phyloP scores from a whole-genome alignment of 2,329 filamentous ascomycete genomes.

The Aureobasidium sp. region DNA sequence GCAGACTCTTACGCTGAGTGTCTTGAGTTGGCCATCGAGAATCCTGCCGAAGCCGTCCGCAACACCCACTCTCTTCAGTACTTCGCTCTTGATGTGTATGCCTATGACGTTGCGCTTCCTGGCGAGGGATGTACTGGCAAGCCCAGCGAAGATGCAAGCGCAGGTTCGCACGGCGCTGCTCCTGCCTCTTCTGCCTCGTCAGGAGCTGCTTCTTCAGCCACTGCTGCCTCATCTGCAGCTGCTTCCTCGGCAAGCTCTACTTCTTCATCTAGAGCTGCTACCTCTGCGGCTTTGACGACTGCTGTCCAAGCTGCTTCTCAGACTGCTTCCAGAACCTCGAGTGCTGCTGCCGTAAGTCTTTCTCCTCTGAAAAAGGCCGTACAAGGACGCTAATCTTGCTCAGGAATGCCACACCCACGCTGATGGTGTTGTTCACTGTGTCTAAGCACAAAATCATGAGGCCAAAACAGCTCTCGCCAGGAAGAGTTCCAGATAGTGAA shows the following conservation, averaged over 20 bases:
- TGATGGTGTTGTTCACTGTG: slow-evolving; percentile 24
- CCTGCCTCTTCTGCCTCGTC: slow-evolving; percentile 18
- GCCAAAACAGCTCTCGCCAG: no score
- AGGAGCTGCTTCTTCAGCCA: slow-evolving; percentile 9
- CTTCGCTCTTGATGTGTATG: slow-evolving; percentile 63
- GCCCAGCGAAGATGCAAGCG: slow-evolving; percentile 17
- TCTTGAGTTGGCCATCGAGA: slow-evolving; percentile 46
- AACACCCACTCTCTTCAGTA: slow-evolving; percentile 61
- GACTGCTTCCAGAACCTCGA: slow-evolving; percentile 69
- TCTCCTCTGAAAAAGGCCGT: slow-evolving; percentile 47
- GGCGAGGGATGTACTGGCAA: slow-evolving; percentile 55
- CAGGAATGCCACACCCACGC: slow-evolving; percentile 26
- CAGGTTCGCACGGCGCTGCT: slow-evolving; percentile 14
- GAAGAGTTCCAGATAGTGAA: no score
- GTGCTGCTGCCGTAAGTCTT: slow-evolving; percentile 58
- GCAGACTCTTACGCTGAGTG: slow-evolving; percentile 52
- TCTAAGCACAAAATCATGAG: slow-evolving; percentile 16
- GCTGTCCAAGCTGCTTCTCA: slow-evolving; percentile 5
- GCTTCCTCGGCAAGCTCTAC: not conserved
- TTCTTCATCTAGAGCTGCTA: slow-evolving; percentile 15
- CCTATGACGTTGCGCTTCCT: slow-evolving; percentile 57
- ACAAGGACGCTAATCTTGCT: not conserved
- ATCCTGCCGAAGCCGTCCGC: slow-evolving; percentile 43
- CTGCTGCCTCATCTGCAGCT: slow-evolving; percentile 17
- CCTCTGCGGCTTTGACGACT: not conserved